Base-by-base conservation (phyloP, 2,329 filamentous ascomycete genomes). In the Aspergillus pseudonomiae region DNA sequence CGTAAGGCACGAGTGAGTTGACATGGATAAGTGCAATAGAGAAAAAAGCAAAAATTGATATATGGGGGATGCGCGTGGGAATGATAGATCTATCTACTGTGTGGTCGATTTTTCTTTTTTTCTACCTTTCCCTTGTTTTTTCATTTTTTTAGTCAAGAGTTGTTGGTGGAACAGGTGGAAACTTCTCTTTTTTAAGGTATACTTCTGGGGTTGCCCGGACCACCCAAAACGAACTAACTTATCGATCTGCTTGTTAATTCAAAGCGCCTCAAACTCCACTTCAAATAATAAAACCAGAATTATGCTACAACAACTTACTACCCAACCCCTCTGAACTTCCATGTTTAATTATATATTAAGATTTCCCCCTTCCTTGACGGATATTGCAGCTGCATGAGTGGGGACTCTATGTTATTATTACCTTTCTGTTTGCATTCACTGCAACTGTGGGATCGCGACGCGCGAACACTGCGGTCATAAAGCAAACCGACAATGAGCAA, bases 401-500 rank as follows among this genome's bases (percentile, higher is more conserved):
- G 58, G 43, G 57, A 55, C 64, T 65, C 61, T 62, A 68, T 68
- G 68, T 65, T 70, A 64, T 64, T 28, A 52, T 62, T 64, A 61
- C 12, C 24, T 61, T 60, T 65, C 60, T 59, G 39, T 63, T 61
- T 65, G 61, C 58, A 63, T 68, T 63, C 60, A 66, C 59, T 67
- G 64, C 60, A 57, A 60, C 60, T 61, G 55, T 59, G 67, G 65
- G 65, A 67, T 66, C 63, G 66, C 67, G 60, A 65, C 64, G 63
- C 67, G 68, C 68, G 52, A 61, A 48, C 61, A 28, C 60, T 62
- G 61, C 46, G 62, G 39, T 55, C 54, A 36, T 55, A 55, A 61
- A 39, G 30, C 36, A 54, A 39, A 61, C 21, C 48, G 63, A 74
- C 68, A 67, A 77, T 77, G 75, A 69, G 70, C 65, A 65, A 67